Conservation (phyloP, 2,329 filamentous ascomycete species). For the Microsporum canis region DNA sequence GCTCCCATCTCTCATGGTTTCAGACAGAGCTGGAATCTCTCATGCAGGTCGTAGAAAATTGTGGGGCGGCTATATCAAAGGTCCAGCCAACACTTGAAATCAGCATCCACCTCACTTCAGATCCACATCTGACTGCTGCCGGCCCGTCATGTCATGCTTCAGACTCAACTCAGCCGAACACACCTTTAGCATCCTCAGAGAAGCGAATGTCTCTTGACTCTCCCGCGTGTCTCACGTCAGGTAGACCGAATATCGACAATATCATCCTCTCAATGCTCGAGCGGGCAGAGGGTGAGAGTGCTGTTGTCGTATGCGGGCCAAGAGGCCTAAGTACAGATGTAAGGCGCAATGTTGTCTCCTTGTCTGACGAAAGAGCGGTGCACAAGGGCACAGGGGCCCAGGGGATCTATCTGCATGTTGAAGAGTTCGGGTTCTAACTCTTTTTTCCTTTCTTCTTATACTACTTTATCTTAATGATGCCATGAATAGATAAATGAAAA, state of each 20-base stretch:
- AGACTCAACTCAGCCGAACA: background rate
- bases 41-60: constrained; percentile 32
- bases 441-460: background rate
- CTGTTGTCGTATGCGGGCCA: constrained; percentile 52
- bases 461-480: background rate
- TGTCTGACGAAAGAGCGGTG: constrained; percentile 55
- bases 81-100: constrained; percentile 39
- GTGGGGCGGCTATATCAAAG: constrained; percentile 21
- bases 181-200: background rate
- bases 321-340: constrained; percentile 44
- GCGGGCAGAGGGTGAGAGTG: constrained; percentile 49
- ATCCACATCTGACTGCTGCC: constrained; percentile 25
- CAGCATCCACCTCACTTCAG: constrained; percentile 46
- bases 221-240: constrained; percentile 17
- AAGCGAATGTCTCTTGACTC: background rate
- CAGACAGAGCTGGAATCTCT: constrained; percentile 39
- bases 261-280: constrained; percentile 48
- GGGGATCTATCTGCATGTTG: constrained; percentile 50
- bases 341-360: constrained; percentile 41
- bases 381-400: constrained; percentile 57
- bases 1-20: constrained; percentile 44
- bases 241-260: constrained; percentile 41
- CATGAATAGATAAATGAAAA: background rate
- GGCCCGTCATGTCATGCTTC: constrained; percentile 16
- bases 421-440: constrained; percentile 43